Evolutionary conservation across 1,284 basidiomycete species (phyloP).

Genomic region (Cryptococcus sp.): DNA sequence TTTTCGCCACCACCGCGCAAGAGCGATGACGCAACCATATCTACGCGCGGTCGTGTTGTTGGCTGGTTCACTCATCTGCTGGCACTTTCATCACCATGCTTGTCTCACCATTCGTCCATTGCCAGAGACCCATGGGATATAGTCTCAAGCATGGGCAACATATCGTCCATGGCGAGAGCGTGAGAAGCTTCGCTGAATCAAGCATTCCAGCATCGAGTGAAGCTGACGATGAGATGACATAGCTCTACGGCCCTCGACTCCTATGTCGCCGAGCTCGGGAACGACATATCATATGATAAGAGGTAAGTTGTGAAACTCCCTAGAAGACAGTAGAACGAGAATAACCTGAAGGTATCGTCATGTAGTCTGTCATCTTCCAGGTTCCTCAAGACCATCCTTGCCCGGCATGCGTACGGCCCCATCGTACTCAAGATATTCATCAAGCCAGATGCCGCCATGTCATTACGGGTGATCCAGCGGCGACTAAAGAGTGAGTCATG

Average conservation of each 20-base stretch:
- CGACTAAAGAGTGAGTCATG: constrained; percentile 62
- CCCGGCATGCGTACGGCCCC: constrained; percentile 65
- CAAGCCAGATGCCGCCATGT: constrained; percentile 71
- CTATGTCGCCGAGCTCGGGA: constrained; percentile 79
- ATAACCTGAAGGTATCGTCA: not conserved
- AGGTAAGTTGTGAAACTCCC: constrained; percentile 58
- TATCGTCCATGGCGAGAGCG: constrained; percentile 50
- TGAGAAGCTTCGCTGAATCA: constrained; percentile 21
- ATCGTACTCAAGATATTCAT: constrained; percentile 77
- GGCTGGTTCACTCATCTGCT: too few relatives aligned
- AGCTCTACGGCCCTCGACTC: constrained; percentile 73
- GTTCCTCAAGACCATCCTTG: constrained; percentile 88
- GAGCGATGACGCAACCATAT: too few relatives aligned
- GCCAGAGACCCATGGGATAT: not conserved
- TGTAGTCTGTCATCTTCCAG: constrained; percentile 70
- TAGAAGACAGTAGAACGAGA: too few relatives aligned
- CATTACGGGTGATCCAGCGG: constrained; percentile 63
- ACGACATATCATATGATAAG: constrained; percentile 83
- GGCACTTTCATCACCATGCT: not conserved
- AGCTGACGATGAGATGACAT: not conserved
- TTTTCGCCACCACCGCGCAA: too few relatives aligned
- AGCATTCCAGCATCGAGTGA: not conserved
- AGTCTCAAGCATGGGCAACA: constrained; percentile 17
- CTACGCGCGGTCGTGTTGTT: too few relatives aligned
- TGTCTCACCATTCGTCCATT: not conserved